Evolutionary conservation across 352 stramenopile genomes (phyloP).

Genomic region (Pythium myriotylum): DNA sequence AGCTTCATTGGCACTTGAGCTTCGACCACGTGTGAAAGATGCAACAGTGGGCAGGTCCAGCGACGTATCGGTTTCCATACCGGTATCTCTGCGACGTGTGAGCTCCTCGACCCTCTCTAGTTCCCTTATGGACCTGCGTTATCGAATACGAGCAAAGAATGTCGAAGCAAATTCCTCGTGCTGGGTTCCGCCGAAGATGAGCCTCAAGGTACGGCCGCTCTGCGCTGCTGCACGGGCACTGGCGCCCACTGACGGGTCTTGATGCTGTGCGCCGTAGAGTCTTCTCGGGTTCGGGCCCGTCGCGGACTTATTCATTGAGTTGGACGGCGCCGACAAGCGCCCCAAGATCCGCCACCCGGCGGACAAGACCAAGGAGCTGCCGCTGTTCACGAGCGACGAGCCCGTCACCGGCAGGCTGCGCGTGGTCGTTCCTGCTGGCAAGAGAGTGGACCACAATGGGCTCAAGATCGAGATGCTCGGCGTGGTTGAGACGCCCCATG

Average conservation of each 20-base stretch:
- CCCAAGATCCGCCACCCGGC: conserved; percentile 28
- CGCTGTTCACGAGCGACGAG: conserved; percentile 60
- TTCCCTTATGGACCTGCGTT: background rate
- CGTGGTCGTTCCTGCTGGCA: conserved; percentile 81
- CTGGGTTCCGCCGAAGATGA: conserved; percentile 13
- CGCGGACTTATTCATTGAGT: conserved; percentile 40
- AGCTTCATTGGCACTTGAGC: conserved; percentile 7
- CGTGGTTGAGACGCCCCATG: conserved; percentile 89
- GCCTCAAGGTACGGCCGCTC: conserved; percentile 19
- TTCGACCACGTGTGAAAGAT: conserved; percentile 24
- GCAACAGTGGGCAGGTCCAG: background rate
- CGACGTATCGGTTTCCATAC: conserved; percentile 5
- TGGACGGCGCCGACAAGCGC: conserved; percentile 39
- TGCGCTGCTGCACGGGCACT: no score
- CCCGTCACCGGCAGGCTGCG: conserved; percentile 65
- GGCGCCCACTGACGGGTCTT: no score
- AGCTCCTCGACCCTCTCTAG: background rate
- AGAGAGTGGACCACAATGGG: conserved; percentile 95
- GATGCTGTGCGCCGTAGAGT: conserved; percentile 34
- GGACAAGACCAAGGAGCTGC: conserved; percentile 41
- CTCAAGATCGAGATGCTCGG: conserved; percentile 97
- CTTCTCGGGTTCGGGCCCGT: conserved; percentile 59
- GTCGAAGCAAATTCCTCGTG: conserved; percentile 13
- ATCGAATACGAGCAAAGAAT: conserved; percentile 14
- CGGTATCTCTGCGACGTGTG: conserved; percentile 11